Percentiles rank a stretch among this genome's conserved stretches.
phyloP scores from a whole-genome alignment of 2,329 filamentous ascomycete genomes.

The Aspergillus amoenus region DNA sequence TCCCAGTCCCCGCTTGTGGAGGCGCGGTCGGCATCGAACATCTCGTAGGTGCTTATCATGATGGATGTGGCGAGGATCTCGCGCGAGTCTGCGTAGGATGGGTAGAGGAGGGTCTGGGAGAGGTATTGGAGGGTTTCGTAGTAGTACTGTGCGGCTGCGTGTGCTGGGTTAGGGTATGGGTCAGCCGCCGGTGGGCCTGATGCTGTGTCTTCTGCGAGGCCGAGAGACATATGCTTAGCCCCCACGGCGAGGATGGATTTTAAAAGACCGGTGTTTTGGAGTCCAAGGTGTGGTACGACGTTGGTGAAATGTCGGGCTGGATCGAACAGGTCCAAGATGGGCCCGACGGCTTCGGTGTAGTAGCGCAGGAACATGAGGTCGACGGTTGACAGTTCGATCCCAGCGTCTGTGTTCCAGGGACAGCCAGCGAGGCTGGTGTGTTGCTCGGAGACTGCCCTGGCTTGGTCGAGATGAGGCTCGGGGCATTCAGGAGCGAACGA shows the following conservation, averaged over 20 bases:
- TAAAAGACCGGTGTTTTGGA: slow-evolving; percentile 13
- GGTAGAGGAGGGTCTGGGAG: slow-evolving; percentile 57
- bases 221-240: slow-evolving; percentile 12
- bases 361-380: slow-evolving; percentile 13
- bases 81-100: slow-evolving; percentile 52
- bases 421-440: too few relatives aligned
- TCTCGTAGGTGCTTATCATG: slow-evolving; percentile 7
- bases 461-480: background rate
- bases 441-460: too few relatives aligned
- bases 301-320: slow-evolving; percentile 17
- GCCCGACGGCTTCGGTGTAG: slow-evolving; percentile 13
- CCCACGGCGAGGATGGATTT: slow-evolving; percentile 10
- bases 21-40: slow-evolving; percentile 45
- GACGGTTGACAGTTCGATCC: slow-evolving; percentile 7
- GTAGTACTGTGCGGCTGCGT: slow-evolving; percentile 51
- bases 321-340: slow-evolving; percentile 20
- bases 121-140: slow-evolving; percentile 63
- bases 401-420: slow-evolving; percentile 15
- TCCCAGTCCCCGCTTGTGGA: slow-evolving; percentile 55
- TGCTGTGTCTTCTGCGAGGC: background rate
- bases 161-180: background rate
- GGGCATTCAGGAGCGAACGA: background rate
- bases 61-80: slow-evolving; percentile 42
- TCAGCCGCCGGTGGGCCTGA: too few relatives aligned
- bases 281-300: slow-evolving; percentile 11